These are phyloP conservation scores for Panus rudis DNA, from an alignment of 768 basidiomycete species.

Conservation along the genomic window DNA sequence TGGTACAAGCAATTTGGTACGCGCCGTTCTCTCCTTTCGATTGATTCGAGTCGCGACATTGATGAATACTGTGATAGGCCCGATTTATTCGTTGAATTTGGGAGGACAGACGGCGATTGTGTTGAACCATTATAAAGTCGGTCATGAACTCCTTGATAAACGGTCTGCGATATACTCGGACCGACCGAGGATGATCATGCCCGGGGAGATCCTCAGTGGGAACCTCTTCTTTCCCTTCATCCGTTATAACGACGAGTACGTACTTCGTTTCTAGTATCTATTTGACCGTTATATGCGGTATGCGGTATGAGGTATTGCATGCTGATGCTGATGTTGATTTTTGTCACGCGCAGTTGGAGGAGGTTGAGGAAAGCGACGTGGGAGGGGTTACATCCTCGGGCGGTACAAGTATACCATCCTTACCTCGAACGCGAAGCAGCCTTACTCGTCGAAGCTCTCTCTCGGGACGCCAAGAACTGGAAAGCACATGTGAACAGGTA, in stretches of 20 bases:
- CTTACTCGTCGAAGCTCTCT: conserved; percentile 41
- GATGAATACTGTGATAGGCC: conserved; percentile 32
- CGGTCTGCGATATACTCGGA: not conserved
- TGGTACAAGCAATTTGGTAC: conserved; percentile 60
- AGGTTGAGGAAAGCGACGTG: conserved; percentile 45
- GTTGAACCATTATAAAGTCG: conserved; percentile 48
- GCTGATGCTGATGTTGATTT: too few species aligned
- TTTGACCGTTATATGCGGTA: too few species aligned
- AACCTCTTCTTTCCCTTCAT: conserved; percentile 38
- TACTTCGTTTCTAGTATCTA: conserved; percentile 40
- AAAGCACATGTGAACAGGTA: conserved; percentile 28
- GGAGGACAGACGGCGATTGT: conserved; percentile 58
- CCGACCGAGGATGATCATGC: conserved; percentile 57
- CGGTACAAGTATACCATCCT: conserved; percentile 36
- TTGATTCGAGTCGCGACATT: not conserved
- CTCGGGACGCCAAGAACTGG: conserved; percentile 28
- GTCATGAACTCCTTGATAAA: conserved; percentile 38
- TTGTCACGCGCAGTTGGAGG: conserved; percentile 30
- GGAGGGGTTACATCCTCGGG: conserved; percentile 31
- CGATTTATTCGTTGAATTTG: conserved; percentile 54
- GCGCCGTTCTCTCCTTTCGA: conserved; percentile 9
- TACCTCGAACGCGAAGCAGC: conserved; percentile 47
- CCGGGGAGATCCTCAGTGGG: conserved; percentile 16
- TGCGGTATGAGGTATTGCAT: too few species aligned
- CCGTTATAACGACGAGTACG: conserved; percentile 44